Evolutionary conservation across 176 grass and related monocot species (phyloP).

Genomic region (maize (Zea mays)): DNA sequence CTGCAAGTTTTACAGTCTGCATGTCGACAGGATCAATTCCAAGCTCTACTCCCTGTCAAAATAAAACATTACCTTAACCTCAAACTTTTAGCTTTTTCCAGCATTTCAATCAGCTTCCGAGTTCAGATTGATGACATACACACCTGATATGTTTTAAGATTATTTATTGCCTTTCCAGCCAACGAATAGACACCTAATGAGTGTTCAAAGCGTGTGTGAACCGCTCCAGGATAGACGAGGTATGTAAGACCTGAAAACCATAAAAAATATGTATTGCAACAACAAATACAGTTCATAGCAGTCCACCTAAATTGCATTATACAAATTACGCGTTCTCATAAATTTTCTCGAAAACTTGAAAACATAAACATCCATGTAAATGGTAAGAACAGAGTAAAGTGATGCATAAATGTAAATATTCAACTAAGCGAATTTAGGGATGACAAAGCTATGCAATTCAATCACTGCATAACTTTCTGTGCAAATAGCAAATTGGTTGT

Average conservation of each 20-base stretch:
- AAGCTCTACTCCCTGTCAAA: constrained; percentile 67
- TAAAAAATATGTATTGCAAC: constrained; percentile 17
- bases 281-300: neutral
- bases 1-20: constrained; percentile 89
- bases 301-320: neutral
- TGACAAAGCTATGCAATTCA: neutral
- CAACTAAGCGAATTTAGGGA: neutral
- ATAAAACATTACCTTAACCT: constrained; percentile 7
- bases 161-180: constrained; percentile 60
- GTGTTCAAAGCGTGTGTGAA: constrained; percentile 92
- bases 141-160: constrained; percentile 69
- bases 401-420: neutral
- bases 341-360: neutral
- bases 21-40: constrained; percentile 72
- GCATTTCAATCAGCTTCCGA: constrained; percentile 22
- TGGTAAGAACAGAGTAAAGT: neutral
- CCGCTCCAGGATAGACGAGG: constrained; percentile 85
- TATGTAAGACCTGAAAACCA: constrained; percentile 76
- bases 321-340: neutral
- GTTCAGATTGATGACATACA: neutral
- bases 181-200: constrained; percentile 85
- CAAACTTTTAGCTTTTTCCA: constrained; percentile 5
- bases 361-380: neutral
- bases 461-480: neutral
- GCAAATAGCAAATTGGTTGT: neutral